These are phyloP conservation scores for Fusarium setosum DNA, from an alignment of 2,329 filamentous ascomycete genomes.

Conservation along the genomic window DNA sequence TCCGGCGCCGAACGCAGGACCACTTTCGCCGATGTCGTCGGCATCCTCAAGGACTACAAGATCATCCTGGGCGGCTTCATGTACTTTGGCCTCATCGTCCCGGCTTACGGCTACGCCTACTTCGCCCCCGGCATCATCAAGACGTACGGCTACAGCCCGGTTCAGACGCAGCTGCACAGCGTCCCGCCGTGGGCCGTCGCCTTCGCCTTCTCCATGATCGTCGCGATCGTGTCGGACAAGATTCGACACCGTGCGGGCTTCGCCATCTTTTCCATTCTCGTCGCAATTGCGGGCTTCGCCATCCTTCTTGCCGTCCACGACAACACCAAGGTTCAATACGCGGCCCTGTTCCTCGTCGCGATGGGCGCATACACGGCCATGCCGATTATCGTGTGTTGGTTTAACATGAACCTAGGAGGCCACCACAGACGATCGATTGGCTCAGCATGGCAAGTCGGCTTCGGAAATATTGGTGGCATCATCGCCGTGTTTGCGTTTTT, in stretches of 20 bases:
- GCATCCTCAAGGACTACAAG: conserved; percentile 79
- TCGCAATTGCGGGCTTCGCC: conserved; percentile 79
- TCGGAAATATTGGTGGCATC: conserved; percentile 84
- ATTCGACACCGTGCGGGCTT: conserved; percentile 80
- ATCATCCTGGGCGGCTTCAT: conserved; percentile 80
- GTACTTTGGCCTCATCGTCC: conserved; percentile 84
- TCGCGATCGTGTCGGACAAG: conserved; percentile 79
- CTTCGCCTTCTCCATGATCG: conserved; percentile 81
- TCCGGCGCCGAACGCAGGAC: conserved; percentile 72
- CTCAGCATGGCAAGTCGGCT: conserved; percentile 81
- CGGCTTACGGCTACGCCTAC: conserved; percentile 82
- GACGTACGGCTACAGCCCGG: conserved; percentile 71
- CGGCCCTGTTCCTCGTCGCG: conserved; percentile 83
- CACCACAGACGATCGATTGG: conserved; percentile 78
- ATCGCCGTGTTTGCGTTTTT: conserved; percentile 80
- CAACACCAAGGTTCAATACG: conserved; percentile 77
- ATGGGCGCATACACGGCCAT: conserved; percentile 88
- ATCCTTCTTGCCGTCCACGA: conserved; percentile 80
- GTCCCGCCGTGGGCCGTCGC: conserved; percentile 73
- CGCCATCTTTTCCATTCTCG: conserved; percentile 72
- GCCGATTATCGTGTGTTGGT: conserved; percentile 88
- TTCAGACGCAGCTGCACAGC: conserved; percentile 67
- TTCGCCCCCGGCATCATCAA: conserved; percentile 79
- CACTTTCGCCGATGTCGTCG: conserved; percentile 67
- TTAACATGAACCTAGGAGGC: conserved; percentile 81